Conservation (phyloP, 306 rosid species). For the Argentina anserina region DNA sequence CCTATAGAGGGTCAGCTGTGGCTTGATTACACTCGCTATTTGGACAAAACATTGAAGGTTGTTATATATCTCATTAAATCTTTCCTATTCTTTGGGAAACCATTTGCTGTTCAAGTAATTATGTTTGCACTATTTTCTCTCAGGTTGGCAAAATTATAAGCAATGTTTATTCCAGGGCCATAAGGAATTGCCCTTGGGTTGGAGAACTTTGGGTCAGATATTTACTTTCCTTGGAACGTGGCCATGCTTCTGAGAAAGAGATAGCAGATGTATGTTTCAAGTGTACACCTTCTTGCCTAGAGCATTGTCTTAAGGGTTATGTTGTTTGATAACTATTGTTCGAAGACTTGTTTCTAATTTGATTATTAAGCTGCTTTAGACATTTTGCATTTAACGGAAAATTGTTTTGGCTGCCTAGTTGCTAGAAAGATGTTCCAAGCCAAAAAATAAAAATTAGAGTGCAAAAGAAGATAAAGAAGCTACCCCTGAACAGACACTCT, state of each 20-base stretch:
- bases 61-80: slow-evolving; percentile 8
- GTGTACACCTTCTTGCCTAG: slow-evolving; percentile 9
- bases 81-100: neutral
- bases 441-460: neutral
- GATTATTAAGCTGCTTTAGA: neutral
- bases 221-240: slow-evolving; percentile 76
- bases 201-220: slow-evolving; percentile 85
- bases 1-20: slow-evolving; percentile 76
- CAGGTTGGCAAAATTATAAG: slow-evolving; percentile 67
- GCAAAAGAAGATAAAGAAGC: neutral
- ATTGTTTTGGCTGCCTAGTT: neutral
- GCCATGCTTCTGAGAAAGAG: slow-evolving; percentile 70
- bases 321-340: slow-evolving; percentile 8
- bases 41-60: slow-evolving; percentile 94
- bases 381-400: neutral
- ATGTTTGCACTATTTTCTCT: neutral
- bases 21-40: slow-evolving; percentile 74
- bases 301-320: slow-evolving; percentile 20
- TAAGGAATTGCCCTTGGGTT: slow-evolving; percentile 82
- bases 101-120: slow-evolving; percentile 9
- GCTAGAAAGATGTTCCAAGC: neutral
- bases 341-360: neutral
- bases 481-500: neutral
- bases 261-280: slow-evolving; percentile 58
- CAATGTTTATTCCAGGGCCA: slow-evolving; percentile 75